A percentile compares a stretch with the other conserved stretches of the same genome.
Evolutionary conservation across 2,329 filamentous ascomycete species (phyloP).

Genomic region (Trichoderma sp.): DNA sequence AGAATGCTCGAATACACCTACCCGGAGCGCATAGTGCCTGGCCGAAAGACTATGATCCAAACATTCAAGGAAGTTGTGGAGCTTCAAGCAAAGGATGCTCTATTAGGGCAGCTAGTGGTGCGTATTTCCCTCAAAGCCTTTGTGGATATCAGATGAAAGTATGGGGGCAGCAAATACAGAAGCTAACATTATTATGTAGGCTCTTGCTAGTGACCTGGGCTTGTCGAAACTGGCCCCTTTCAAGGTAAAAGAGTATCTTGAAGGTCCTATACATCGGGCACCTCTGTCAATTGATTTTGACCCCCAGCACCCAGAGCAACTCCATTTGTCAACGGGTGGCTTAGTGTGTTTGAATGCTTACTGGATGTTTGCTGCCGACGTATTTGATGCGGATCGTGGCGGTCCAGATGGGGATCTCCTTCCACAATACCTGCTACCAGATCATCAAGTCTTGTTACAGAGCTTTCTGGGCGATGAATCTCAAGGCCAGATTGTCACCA

Average conservation of each 20-base stretch:
- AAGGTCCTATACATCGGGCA: slow-evolving; percentile 41
- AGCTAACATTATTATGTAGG: slow-evolving; percentile 36
- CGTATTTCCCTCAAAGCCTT: slow-evolving; percentile 25
- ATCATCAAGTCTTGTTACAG: slow-evolving; percentile 54
- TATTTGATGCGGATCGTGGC: slow-evolving; percentile 57
- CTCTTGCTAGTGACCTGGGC: slow-evolving; percentile 62
- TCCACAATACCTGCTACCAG: slow-evolving; percentile 59
- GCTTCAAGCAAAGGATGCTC: slow-evolving; percentile 59
- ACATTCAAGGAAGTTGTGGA: slow-evolving; percentile 62
- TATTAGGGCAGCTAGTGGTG: slow-evolving; percentile 71
- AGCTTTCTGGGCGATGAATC: slow-evolving; percentile 52
- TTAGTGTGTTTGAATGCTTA: slow-evolving; percentile 59
- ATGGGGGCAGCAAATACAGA: neutral
- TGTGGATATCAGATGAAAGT: neutral
- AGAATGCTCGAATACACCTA: slow-evolving; percentile 66
- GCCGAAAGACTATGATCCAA: slow-evolving; percentile 59
- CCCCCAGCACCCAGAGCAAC: slow-evolving; percentile 46
- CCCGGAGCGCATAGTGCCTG: slow-evolving; percentile 61
- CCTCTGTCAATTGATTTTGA: slow-evolving; percentile 48
- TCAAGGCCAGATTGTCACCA: slow-evolving; percentile 46
- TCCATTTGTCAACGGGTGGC: slow-evolving; percentile 58
- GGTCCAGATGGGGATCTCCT: slow-evolving; percentile 56
- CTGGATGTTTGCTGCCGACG: slow-evolving; percentile 59
- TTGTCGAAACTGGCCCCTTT: slow-evolving; percentile 45
- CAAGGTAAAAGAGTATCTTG: slow-evolving; percentile 46